Conservation (phyloP, 1,284 basidiomycete genomes). For the Sporisorium exsertum region DNA sequence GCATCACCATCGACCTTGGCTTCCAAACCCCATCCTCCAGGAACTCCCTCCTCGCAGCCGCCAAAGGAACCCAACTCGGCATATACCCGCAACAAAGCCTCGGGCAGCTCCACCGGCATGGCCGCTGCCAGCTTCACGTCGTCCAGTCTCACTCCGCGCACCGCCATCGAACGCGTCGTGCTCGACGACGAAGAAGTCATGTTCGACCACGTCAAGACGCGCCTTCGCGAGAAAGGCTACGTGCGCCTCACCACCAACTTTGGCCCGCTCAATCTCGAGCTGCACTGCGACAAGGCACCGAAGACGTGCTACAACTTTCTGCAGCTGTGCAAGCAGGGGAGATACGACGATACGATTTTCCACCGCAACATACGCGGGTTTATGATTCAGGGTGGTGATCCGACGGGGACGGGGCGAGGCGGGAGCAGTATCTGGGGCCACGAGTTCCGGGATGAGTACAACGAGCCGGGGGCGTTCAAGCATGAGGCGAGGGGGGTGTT, state of each 20-base stretch:
- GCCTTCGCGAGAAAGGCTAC: conserved; percentile 47
- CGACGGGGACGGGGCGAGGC: conserved; percentile 92
- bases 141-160: conserved; percentile 85
- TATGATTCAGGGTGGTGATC: conserved; percentile 98
- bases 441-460: conserved; percentile 92
- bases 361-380: conserved; percentile 96
- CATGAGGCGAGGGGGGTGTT: conserved; percentile 59
- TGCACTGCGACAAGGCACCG: conserved; percentile 90
- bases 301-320: conserved; percentile 97
- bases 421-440: conserved; percentile 95
- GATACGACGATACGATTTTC: conserved; percentile 87
- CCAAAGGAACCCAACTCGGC: conserved; percentile 11
- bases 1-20: neutral
- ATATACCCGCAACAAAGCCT: conserved; percentile 71
- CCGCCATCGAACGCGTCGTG: conserved; percentile 80
- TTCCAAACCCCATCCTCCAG: neutral
- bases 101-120: conserved; percentile 88
- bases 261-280: conserved; percentile 88
- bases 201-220: conserved; percentile 75
- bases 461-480: conserved; percentile 67
- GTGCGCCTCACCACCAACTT: conserved; percentile 85
- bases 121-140: conserved; percentile 93
- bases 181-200: conserved; percentile 91
- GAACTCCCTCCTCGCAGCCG: neutral
- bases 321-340: conserved; percentile 76